Base-by-base conservation (phyloP, 306 rosid genomes). In the Mimosa pudica region DNA sequence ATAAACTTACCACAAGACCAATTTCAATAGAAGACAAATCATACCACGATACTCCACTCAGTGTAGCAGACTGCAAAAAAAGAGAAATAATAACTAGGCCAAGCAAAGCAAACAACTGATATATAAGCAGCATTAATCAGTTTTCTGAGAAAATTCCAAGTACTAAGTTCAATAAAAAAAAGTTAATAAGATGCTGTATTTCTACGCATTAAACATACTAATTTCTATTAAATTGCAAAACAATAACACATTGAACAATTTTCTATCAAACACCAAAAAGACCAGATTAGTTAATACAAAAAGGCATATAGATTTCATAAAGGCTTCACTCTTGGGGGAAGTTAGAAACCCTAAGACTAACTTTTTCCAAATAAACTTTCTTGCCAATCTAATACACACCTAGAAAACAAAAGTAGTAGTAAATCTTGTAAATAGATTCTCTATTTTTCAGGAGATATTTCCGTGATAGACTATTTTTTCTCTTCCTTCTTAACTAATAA, bases 21-120 rank as follows among this genome's bases (percentile, higher is more conserved):
- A 93, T 75, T 76, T 95, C 85, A 78, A 95, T 88, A 2, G 99
- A 88, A 76, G 90, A 85, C 84, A 95, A 87, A 75, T 90, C 14
- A 75, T 91, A 91, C 99, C 99, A 95, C 57, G 98, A 82, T 84
- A 84, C 68, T 82, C 99, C 99, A 73, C 99, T 95, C 52, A 81
- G 86, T 49, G 97, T 67, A 54, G 91, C 75, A 16, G 97, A 93
- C 99, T 93, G 98, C 90, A 80, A 42, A 73, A 64, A 64, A 76
- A 74, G 70, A 67, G 74, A 87, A 41, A 51, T 62, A 74, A 38
- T 73, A 76, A 71, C 47, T 20, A 84, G 7, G 55, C 55, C 65
- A 48, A 71, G 70, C 11, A 77, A 65, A 80, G 35, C 4, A 38
- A 38, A 38, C 42, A 33, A 71, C 54, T 42, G 30, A 33, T 65